Conservation (phyloP, 306 rosid species). For the Cucurbita ficifolia region DNA sequence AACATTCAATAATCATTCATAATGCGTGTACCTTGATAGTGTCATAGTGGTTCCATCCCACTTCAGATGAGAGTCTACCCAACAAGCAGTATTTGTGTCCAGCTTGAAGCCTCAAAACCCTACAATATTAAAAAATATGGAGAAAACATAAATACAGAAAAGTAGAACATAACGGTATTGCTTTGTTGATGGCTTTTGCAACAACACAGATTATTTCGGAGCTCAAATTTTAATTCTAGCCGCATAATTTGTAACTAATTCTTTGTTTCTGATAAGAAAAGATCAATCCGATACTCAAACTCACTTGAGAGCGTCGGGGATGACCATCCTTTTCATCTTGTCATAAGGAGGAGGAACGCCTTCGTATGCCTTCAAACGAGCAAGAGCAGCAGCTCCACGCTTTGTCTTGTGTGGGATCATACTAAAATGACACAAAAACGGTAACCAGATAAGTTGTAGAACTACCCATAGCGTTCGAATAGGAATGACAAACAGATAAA, state of each 20-base stretch:
- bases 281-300: not conserved
- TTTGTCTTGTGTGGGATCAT: slow-evolving; percentile 57
- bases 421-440: slow-evolving; percentile 1
- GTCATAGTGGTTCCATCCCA: slow-evolving; percentile 33
- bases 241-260: no score
- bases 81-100: slow-evolving; percentile 58
- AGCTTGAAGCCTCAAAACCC: slow-evolving; percentile 72
- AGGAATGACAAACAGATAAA: not conserved
- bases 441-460: not conserved
- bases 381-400: slow-evolving; percentile 56
- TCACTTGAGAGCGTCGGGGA: slow-evolving; percentile 58
- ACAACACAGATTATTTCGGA: no score
- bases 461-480: not conserved
- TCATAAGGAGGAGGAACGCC: slow-evolving; percentile 55
- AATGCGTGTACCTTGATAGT: slow-evolving; percentile 17
- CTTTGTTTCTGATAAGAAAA: not conserved
- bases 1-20: not conserved
- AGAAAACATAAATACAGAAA: not conserved
- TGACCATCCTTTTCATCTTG: slow-evolving; percentile 44
- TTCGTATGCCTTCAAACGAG: slow-evolving; percentile 45
- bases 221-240: not conserved
- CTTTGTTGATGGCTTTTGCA: no score
- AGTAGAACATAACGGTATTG: not conserved
- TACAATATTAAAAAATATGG: not conserved
- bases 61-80: slow-evolving; percentile 53